phyloP scores from a whole-genome alignment of 805 yeast genomes.

The Wickerhamiella australiensis region DNA sequence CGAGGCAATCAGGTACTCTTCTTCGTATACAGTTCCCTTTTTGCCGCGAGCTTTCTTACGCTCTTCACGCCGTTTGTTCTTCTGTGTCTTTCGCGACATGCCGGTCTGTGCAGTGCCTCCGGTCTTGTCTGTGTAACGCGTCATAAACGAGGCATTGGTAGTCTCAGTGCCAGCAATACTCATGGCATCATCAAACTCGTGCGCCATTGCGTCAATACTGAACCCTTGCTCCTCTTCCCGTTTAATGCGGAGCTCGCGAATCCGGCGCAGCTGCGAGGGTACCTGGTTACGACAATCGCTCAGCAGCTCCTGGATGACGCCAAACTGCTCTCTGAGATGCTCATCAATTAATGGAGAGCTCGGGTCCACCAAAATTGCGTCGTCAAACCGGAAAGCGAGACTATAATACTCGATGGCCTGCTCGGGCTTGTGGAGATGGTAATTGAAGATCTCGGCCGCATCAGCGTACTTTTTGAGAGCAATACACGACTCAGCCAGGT shows the following conservation, averaged over 20 bases:
- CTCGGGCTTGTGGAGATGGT: conserved; percentile 47
- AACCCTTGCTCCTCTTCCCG: conserved; percentile 82
- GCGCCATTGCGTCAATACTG: conserved; percentile 48
- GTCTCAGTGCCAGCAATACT: conserved; percentile 92
- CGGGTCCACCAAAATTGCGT: conserved; percentile 56
- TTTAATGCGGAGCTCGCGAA: conserved; percentile 74
- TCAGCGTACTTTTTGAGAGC: conserved; percentile 55
- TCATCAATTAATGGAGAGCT: conserved; percentile 35
- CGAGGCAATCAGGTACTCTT: conserved; percentile 81
- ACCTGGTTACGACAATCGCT: conserved; percentile 90
- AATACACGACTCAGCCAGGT: conserved; percentile 45
- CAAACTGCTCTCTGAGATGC: conserved; percentile 77
- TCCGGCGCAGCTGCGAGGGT: conserved; percentile 66
- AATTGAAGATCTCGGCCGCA: conserved; percentile 64
- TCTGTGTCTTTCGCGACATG: conserved; percentile 82
- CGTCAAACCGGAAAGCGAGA: conserved; percentile 60
- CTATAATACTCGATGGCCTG: conserved; percentile 59
- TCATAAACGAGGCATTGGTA: conserved; percentile 85
- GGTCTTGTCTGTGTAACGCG: conserved; percentile 93
- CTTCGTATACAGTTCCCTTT: conserved; percentile 95
- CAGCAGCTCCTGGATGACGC: conserved; percentile 68
- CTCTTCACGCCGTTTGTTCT: conserved; percentile 88
- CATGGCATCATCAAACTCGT: conserved; percentile 75
- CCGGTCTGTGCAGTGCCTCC: conserved; percentile 94
- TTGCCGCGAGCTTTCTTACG: conserved; percentile 93